Evolutionary conservation across 352 stramenopile species (phyloP).

Genomic region (Phytopythium boreale): DNA sequence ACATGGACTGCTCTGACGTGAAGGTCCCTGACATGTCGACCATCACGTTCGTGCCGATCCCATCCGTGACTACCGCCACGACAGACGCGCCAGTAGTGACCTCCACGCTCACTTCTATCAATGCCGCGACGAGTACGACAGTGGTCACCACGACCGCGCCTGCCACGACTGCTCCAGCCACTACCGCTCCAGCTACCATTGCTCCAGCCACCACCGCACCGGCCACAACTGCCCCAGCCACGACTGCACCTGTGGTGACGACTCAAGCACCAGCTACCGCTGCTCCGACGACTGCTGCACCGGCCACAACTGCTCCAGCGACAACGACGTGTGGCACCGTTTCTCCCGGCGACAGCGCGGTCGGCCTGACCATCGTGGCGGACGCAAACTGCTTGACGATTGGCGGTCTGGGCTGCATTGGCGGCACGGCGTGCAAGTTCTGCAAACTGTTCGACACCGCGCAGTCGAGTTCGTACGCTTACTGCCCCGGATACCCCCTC

Average conservation of each 20-base stretch:
- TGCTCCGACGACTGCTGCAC: background rate
- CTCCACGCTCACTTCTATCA: background rate
- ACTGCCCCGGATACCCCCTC: constrained; percentile 13
- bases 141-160: background rate
- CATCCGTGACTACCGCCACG: background rate
- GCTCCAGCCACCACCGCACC: background rate
- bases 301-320: background rate
- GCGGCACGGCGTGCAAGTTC: constrained; percentile 12
- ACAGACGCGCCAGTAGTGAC: constrained; percentile 9
- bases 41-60: constrained; percentile 7
- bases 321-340: background rate
- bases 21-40: constrained; percentile 8
- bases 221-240: background rate
- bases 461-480: constrained; percentile 20
- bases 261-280: background rate
- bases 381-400: constrained; percentile 16
- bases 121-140: background rate
- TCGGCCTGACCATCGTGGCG: constrained; percentile 11
- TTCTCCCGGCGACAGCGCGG: background rate
- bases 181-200: background rate
- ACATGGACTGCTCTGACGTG: constrained; percentile 18
- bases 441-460: constrained; percentile 27
- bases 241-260: background rate
- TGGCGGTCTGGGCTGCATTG: constrained; percentile 8
- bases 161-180: background rate